Percentiles rank a stretch among this genome's conserved stretches.
These are phyloP conservation scores for Sporisorium scitamineum DNA, from an alignment of 1,284 basidiomycete species.

Conservation along the genomic window DNA sequence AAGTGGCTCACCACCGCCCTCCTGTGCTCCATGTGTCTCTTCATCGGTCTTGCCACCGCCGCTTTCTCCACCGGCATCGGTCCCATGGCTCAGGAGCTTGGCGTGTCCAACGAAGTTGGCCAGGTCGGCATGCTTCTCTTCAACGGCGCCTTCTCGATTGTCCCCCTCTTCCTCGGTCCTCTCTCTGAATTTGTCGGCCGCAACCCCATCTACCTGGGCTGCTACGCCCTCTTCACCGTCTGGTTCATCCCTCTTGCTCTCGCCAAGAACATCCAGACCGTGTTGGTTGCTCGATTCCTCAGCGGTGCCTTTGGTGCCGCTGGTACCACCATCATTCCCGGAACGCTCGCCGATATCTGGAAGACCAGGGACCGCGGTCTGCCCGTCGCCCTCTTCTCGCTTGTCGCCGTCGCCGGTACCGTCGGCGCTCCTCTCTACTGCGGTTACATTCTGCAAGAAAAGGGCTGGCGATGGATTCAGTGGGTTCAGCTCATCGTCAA, in stretches of 20 bases:
- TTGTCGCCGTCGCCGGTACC: constrained; percentile 65
- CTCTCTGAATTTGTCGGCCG: constrained; percentile 68
- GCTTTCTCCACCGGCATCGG: constrained; percentile 65
- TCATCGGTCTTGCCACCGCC: constrained; percentile 67
- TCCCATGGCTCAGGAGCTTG: constrained; percentile 64
- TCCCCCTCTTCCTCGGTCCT: constrained; percentile 66
- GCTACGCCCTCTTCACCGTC: constrained; percentile 66
- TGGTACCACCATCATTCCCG: constrained; percentile 62
- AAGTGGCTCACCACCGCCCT: constrained; percentile 62
- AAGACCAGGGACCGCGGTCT: constrained; percentile 61
- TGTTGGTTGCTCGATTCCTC: constrained; percentile 65
- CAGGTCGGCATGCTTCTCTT: constrained; percentile 67
- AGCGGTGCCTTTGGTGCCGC: constrained; percentile 66
- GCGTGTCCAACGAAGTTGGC: constrained; percentile 61
- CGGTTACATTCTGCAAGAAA: constrained; percentile 63
- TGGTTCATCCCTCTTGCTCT: constrained; percentile 65
- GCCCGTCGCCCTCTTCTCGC: constrained; percentile 68
- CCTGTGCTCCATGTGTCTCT: constrained; percentile 63
- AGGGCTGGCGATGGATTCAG: constrained; percentile 69
- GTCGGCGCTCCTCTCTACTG: constrained; percentile 62
- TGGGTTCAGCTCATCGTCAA: constrained; percentile 65
- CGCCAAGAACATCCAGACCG: constrained; percentile 66
- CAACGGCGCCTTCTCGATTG: constrained; percentile 59
- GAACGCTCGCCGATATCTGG: constrained; percentile 63
- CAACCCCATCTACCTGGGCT: constrained; percentile 66